A percentile compares a stretch with the other conserved stretches of the same genome.
These are phyloP conservation scores for Ophioceras dolichostomum DNA, from an alignment of 2,329 filamentous ascomycete genomes.

Conservation along the genomic window DNA sequence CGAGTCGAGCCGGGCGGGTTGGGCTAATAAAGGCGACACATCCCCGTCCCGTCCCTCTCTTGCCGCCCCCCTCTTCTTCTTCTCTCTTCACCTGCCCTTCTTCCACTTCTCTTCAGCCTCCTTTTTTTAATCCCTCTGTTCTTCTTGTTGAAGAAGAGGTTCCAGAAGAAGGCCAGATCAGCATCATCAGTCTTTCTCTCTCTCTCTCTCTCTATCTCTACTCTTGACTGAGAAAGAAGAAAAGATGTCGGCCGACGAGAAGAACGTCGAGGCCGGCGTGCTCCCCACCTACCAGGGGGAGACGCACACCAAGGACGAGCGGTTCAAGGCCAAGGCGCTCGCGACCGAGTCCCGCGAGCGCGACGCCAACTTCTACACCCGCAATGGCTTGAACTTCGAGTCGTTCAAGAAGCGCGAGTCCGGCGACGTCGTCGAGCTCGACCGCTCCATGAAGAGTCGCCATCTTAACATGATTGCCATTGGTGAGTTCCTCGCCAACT, in stretches of 20 bases:
- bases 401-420: conserved; percentile 25
- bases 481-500: conserved; percentile 10
- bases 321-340: background rate
- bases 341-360: conserved; percentile 6
- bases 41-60: background rate
- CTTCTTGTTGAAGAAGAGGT: too few relatives aligned
- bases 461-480: conserved; percentile 53
- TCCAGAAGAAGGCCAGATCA: too few relatives aligned
- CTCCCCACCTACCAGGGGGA: background rate
- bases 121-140: too few relatives aligned
- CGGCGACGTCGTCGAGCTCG: conserved; percentile 21
- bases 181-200: too few relatives aligned
- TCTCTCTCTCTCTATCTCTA: too few relatives aligned
- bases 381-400: conserved; percentile 23
- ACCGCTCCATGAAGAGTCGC: conserved; percentile 38
- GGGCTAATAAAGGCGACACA: background rate
- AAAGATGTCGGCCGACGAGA: background rate
- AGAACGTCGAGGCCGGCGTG: background rate
- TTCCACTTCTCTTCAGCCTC: too few relatives aligned
- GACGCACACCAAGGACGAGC: background rate
- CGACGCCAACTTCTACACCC: conserved; percentile 21
- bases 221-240: too few relatives aligned
- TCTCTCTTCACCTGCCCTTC: background rate
- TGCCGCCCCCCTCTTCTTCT: background rate
- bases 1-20: too few relatives aligned